Base-by-base conservation (phyloP, 1,284 basidiomycete genomes). In the Malassezia obtusa region DNA sequence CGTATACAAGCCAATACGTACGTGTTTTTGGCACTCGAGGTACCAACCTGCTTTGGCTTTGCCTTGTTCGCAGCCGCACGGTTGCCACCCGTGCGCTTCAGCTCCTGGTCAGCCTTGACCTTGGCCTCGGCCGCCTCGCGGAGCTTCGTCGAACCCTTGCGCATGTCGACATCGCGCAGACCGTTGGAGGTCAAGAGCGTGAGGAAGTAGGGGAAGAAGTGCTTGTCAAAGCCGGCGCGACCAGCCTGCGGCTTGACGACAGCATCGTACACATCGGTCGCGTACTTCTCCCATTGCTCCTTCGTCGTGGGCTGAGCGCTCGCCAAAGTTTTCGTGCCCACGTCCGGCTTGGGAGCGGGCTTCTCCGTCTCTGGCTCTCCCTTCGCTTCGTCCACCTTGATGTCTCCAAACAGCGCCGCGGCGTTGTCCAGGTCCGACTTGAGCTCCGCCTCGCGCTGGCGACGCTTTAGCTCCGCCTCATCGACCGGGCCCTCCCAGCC, bases 401-500 rank as follows among this genome's bases (percentile, higher is more conserved):
- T 35, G 15, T 53, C 60, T n/a, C 71, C 71, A 3, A 73, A 49
- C 32, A 73, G 44, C 43, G 63, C 61, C 33, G 67, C 65, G 10
- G 70, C 70, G 47, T 73, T 73, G 22, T 65, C 68, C 8, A 73
- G 59, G 45, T 73, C 70, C 2, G 65, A 62, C 25, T 62, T 60
- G 38, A 73, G 52, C 46, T 69, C 63, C 7, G 68, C 68, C 38
- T 70, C 69, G 14, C 59, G 51, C 38, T 72, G 67, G 31, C 51
- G 56, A 5, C 65, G 56, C 17, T 60, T 35, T 3, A 57, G 55
- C 52, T 68, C 63, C 15, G 61, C 60, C 31, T 64, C 60, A 9
- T 49, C 50, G 10, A 50, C 45, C 14, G 31, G 31, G 11, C 22
- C 31, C 8, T 59, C 57, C 28, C 19, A 46, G 19, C 36, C 33